These are phyloP conservation scores for Carex pumila DNA, from an alignment of 176 grass and related monocot genomes.

Conservation along the genomic window DNA sequence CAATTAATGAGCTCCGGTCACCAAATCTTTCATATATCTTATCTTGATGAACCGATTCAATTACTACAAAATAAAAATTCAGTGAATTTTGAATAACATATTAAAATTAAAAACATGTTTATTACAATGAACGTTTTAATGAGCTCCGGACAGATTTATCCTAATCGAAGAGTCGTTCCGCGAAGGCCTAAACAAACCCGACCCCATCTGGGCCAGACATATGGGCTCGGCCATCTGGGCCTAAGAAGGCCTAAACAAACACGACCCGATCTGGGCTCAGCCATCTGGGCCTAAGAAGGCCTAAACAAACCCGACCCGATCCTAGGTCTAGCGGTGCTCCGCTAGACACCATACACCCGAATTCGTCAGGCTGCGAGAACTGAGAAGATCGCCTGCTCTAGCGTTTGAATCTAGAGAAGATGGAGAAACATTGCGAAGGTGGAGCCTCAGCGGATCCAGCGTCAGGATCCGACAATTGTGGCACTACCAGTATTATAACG, in stretches of 20 bases:
- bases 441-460: neutral
- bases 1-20: neutral
- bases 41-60: neutral
- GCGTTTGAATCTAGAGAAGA: neutral
- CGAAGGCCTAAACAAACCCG: no score
- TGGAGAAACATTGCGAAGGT: conserved; percentile 9
- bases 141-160: neutral
- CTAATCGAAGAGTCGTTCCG: neutral
- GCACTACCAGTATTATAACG: conserved; percentile 30
- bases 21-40: neutral
- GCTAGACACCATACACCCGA: neutral
- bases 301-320: neutral
- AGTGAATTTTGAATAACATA: neutral
- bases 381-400: neutral
- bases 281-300: neutral
- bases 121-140: neutral
- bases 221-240: no score
- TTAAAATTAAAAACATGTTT: neutral
- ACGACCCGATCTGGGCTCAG: neutral
- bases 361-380: neutral
- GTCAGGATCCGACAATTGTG: neutral
- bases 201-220: no score
- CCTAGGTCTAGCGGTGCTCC: neutral
- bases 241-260: neutral
- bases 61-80: neutral